These are phyloP conservation scores for Pichia sp. DNA, from an alignment of 1,139 yeast genomes.

Conservation along the genomic window DNA sequence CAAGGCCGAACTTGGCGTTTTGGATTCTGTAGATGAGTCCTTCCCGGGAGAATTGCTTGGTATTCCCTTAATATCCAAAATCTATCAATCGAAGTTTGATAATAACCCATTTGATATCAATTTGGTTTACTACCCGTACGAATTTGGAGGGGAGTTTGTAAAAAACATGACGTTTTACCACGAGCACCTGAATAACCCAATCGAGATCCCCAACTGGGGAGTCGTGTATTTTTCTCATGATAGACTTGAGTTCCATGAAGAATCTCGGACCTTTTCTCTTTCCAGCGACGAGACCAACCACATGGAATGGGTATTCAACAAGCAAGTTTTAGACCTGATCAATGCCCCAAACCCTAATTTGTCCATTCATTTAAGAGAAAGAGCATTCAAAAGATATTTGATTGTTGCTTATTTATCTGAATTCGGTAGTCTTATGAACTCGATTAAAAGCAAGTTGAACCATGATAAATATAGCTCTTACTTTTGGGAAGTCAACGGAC, in stretches of 20 bases:
- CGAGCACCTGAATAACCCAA: neutral
- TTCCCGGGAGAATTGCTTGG: conserved; percentile 18
- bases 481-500: neutral
- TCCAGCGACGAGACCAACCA: no score
- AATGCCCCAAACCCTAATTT: conserved; percentile 17
- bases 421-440: neutral
- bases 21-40: conserved; percentile 11
- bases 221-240: conserved; percentile 20
- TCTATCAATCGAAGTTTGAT: conserved; percentile 7
- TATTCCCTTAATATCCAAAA: conserved; percentile 14
- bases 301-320: neutral
- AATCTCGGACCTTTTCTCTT: no score
- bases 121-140: conserved; percentile 19
- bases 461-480: no score
- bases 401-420: neutral
- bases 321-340: conserved; percentile 10
- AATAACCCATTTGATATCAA: conserved; percentile 4
- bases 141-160: conserved; percentile 14
- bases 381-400: conserved; percentile 16
- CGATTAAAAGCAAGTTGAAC: neutral
- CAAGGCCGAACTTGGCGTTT: no score
- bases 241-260: neutral
- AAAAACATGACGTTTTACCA: conserved; percentile 1
- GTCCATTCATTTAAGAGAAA: conserved; percentile 18
- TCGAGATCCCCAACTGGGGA: conserved; percentile 14